Conservation (phyloP, 2,329 filamentous ascomycete genomes). For the Aspergillus fumigatus region DNA sequence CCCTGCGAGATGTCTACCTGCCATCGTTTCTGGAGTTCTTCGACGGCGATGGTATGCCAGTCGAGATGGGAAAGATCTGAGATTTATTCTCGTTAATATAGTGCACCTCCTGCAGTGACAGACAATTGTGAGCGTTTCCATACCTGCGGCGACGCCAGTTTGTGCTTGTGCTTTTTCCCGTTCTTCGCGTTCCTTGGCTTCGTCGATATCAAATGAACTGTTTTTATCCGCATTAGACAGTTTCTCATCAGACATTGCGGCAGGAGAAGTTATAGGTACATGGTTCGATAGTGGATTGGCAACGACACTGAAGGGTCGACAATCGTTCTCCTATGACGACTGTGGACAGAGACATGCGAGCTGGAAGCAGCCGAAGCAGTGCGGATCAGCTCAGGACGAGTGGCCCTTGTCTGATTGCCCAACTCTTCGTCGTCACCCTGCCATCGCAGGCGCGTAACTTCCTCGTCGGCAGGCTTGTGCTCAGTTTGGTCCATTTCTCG, state of each 20-base stretch:
- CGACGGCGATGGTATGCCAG: constrained; percentile 59
- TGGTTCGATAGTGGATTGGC: constrained; percentile 29
- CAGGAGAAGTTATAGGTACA: constrained; percentile 12
- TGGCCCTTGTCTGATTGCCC: not conserved
- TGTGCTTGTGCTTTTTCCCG: constrained; percentile 42
- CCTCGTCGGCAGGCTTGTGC: not conserved
- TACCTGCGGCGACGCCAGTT: constrained; percentile 45
- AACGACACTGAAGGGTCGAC: constrained; percentile 24
- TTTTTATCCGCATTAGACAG: constrained; percentile 5
- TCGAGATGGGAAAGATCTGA: constrained; percentile 54
- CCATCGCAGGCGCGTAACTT: constrained; percentile 9
- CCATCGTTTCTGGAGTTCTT: constrained; percentile 58
- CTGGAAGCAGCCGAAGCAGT: constrained; percentile 3
- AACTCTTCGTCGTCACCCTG: constrained; percentile 11
- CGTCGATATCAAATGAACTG: constrained; percentile 54
- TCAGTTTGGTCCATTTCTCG: not conserved
- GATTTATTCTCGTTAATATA: not conserved
- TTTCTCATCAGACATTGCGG: not conserved
- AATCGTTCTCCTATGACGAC: constrained; percentile 7
- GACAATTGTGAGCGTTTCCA: not conserved
- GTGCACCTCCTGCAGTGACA: not conserved
- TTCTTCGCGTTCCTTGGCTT: constrained; percentile 47
- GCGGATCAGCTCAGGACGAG: not conserved
- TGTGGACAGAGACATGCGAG: constrained; percentile 12
- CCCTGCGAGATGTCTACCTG: constrained; percentile 54